A percentile compares a stretch with the other conserved stretches of the same genome.
Evolutionary conservation across 495 filamentous ascomycete genomes (phyloP).

Genomic region (Thozetella sp.): DNA sequence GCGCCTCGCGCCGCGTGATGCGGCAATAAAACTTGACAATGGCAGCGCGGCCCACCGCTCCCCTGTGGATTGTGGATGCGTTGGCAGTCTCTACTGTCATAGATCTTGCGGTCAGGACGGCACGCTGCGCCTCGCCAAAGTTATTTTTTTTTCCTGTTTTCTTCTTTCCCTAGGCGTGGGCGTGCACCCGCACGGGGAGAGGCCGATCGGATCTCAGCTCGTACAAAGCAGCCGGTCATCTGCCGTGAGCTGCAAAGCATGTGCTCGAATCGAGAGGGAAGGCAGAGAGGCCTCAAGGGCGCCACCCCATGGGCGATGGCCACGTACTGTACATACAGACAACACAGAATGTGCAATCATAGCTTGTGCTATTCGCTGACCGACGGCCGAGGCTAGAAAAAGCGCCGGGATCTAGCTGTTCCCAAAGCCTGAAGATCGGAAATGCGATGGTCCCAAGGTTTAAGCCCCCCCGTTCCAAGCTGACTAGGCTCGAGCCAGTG

Average conservation of each 20-base stretch:
- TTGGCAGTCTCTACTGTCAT: neutral
- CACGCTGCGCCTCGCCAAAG: neutral
- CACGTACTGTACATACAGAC: neutral
- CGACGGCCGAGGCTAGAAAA: constrained; percentile 1
- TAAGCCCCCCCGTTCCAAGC: neutral
- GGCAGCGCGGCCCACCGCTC: neutral
- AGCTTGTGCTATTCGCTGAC: neutral
- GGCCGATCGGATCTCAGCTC: neutral
- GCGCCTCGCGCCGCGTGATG: neutral
- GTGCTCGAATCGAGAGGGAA: no score
- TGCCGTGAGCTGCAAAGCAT: no score
- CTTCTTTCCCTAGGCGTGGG: neutral
- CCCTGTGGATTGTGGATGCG: neutral
- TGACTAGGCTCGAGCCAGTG: neutral
- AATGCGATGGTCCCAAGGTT: neutral
- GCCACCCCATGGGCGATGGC: neutral
- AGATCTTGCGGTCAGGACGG: constrained; percentile 1
- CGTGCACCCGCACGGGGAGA: neutral
- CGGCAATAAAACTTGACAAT: neutral
- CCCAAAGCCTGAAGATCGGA: neutral
- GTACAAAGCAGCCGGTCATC: no score
- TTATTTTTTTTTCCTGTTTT: no score
- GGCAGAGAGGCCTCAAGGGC: no score
- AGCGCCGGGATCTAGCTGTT: neutral
- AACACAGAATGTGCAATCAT: no score